Base-by-base conservation (phyloP, 2,329 filamentous ascomycete genomes). In the Xylaria sp. region DNA sequence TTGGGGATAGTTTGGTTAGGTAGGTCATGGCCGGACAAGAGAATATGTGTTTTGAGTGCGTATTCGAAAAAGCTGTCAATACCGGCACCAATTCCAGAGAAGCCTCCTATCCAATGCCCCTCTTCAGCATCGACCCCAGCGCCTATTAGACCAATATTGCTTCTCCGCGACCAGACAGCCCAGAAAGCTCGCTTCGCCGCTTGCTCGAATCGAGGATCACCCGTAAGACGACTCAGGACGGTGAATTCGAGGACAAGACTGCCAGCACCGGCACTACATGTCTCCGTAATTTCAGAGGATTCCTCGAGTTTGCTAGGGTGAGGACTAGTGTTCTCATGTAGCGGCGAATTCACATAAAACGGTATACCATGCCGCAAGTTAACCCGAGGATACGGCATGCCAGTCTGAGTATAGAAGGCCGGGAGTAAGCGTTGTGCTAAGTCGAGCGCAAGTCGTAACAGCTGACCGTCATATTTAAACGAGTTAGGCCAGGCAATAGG, bases 11-110 rank as follows among this genome's bases (percentile, higher is more conserved):
- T 78, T 70, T 80, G 74, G 69, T 90, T 90, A 2, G 87, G 87
- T 67, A 84, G 78, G 15, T 84, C 85, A 65, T 91, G 88, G 1
- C 93, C 92, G 1, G 95, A 97, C 25, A 98, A 87, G 27, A 99
- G 81, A 66, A 99, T 92, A 76, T 97, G 90, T 20, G 94, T 94
- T 80, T 99, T 99, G 74, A 98, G 86, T 3, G 96, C 94, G 79
- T 99, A 99, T 80, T 99, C 96, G 75, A 97, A 98, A 81, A 99
- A 99, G 80, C 94, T 97, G 81, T 99, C 96, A 75, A 97, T 93
- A 44, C 96, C 96, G 7, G 96, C 96, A 56, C 96, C 96, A 73
- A 99, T 97, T 33, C 96, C 95, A n/a, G 95, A 90, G 77, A 93
- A 94, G 1, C 92, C 87, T 9, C 91, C 91, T 38, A 96, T 90